phyloP scores from a whole-genome alignment of 208 protist species.

The Balamuthia mandrillaris region DNA sequence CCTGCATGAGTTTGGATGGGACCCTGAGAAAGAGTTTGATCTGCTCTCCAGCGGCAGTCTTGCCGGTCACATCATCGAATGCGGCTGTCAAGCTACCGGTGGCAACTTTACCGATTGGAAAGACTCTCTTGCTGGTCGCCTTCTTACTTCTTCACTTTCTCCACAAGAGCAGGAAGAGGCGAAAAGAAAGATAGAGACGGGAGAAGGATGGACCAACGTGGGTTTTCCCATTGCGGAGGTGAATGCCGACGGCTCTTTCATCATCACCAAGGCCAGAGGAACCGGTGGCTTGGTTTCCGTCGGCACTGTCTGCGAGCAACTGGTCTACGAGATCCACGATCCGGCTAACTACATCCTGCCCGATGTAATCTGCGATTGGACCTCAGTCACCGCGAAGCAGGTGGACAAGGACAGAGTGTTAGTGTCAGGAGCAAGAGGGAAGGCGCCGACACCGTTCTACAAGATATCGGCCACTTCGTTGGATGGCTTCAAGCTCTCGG shows the following conservation, averaged over 20 bases:
- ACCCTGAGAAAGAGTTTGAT: constrained; percentile 49
- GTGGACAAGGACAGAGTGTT: background rate
- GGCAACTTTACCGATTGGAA: constrained; percentile 56
- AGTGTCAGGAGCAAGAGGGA: background rate
- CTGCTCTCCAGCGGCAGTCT: constrained; percentile 44
- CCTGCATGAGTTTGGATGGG: constrained; percentile 55
- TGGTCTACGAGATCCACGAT: constrained; percentile 63
- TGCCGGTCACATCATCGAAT: constrained; percentile 61
- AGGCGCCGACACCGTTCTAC: background rate
- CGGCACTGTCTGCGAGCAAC: constrained; percentile 48
- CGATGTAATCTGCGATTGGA: constrained; percentile 52
- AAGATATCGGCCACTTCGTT: constrained; percentile 12
- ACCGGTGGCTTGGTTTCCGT: background rate
- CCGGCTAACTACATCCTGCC: constrained; percentile 53
- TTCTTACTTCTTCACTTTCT: background rate
- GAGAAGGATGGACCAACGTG: constrained; percentile 35
- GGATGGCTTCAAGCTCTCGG: constrained; percentile 5
- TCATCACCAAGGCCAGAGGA: constrained; percentile 50
- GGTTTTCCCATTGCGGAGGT: constrained; percentile 58
- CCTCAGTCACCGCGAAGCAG: constrained; percentile 33
- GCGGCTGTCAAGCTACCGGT: constrained; percentile 47
- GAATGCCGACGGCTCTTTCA: constrained; percentile 39
- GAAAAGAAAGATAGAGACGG: background rate
- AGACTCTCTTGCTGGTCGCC: background rate
- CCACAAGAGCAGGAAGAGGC: background rate